phyloP scores from a whole-genome alignment of 164 flowering plant species.

The Nymphaea thermarum region DNA sequence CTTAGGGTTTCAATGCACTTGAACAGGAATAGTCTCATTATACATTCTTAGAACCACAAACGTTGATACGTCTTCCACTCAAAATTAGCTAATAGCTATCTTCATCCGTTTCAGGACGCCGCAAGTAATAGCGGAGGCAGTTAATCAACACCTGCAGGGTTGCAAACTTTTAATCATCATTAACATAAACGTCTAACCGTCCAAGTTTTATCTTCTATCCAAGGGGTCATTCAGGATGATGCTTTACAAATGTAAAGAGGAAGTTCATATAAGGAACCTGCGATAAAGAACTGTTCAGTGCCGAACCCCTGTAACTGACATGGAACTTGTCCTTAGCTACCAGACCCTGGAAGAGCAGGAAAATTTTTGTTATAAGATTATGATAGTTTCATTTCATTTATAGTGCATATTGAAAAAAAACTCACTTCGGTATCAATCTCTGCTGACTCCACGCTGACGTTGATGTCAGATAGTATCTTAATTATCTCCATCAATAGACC shows the following conservation, averaged over 20 bases:
- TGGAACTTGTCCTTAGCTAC: conserved; percentile 79
- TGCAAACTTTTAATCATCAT: conserved; percentile 1
- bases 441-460: conserved; percentile 80
- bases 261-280: conserved; percentile 35
- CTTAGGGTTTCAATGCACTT: too few relatives aligned
- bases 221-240: neutral
- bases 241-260: neutral
- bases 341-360: conserved; percentile 18
- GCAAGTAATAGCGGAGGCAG: conserved; percentile 84
- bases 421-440: conserved; percentile 92
- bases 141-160: conserved; percentile 63
- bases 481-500: conserved; percentile 74
- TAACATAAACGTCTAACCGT: neutral
- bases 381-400: too few relatives aligned
- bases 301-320: conserved; percentile 81
- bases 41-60: neutral
- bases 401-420: neutral
- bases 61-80: too few relatives aligned
- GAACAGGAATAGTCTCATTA: too few relatives aligned
- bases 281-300: conserved; percentile 55
- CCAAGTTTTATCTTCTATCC: neutral
- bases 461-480: conserved; percentile 66
- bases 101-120: conserved; percentile 36
- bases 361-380: neutral
- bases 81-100: conserved; percentile 48